Conservation (phyloP, 2,329 filamentous ascomycete genomes). For the Biscogniauxia marginata region DNA sequence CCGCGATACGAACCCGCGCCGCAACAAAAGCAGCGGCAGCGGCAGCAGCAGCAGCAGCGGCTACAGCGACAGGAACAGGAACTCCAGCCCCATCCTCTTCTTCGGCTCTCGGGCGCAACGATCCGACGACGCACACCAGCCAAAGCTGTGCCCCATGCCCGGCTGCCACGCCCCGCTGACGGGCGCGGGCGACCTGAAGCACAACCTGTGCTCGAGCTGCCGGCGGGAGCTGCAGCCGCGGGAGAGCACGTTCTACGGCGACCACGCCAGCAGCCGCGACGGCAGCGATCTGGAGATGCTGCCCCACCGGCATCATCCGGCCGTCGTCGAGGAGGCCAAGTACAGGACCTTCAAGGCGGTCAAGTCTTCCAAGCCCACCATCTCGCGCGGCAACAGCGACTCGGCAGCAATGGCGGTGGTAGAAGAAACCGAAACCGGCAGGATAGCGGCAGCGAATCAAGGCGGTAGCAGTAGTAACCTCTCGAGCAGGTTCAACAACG, state of each 20-base stretch:
- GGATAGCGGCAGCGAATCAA: no score
- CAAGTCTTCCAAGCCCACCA: no score
- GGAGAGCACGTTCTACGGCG: conserved; percentile 20
- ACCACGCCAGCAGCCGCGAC: background rate
- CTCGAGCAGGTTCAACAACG: conserved; percentile 9
- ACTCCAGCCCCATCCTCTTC: background rate
- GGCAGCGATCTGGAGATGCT: background rate
- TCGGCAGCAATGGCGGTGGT: background rate
- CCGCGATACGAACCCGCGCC: background rate
- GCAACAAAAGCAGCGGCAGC: background rate
- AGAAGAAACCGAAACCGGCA: no score
- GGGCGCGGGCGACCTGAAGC: conserved; percentile 9
- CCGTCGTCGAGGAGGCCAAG: background rate
- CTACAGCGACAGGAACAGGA: background rate
- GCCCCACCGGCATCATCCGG: background rate
- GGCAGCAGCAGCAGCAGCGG: background rate
- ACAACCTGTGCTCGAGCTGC: conserved; percentile 25
- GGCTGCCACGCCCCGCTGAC: conserved; percentile 12
- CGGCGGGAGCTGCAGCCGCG: conserved; percentile 22
- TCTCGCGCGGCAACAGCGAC: no score
- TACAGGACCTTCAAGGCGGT: background rate
- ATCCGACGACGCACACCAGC: no score
- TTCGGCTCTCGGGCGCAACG: no score
- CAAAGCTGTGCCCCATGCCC: conserved; percentile 24
- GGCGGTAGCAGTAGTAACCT: background rate